phyloP scores from a whole-genome alignment of 2,329 filamentous ascomycete genomes.

The Triangularia verruculosa region DNA sequence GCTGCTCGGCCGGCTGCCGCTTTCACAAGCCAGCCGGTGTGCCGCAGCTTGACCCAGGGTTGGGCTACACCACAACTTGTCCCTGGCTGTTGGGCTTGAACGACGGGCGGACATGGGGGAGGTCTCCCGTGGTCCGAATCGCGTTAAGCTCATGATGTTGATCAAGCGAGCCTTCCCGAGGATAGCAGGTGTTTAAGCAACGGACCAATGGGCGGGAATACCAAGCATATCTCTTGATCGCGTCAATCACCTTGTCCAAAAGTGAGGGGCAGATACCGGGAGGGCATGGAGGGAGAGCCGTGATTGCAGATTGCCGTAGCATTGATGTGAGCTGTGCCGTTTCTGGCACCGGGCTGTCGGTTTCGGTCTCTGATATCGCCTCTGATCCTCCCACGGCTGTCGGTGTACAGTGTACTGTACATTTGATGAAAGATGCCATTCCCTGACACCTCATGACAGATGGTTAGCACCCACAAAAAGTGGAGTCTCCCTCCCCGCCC shows the following conservation, averaged over 20 bases:
- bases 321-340: constrained; percentile 9
- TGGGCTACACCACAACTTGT: not conserved
- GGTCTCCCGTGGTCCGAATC: not conserved
- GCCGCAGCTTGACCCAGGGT: not conserved
- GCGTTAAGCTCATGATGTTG: not conserved
- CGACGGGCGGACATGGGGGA: not conserved
- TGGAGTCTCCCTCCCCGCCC: not conserved
- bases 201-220: constrained; percentile 13
- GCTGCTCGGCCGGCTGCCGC: not conserved
- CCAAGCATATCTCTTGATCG: not conserved
- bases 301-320: constrained; percentile 6
- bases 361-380: not conserved
- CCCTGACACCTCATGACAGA: too few species aligned
- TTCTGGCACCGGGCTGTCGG: constrained; percentile 1
- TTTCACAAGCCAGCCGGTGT: constrained; percentile 3
- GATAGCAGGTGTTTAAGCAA: constrained; percentile 14
- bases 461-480: not conserved
- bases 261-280: constrained; percentile 2
- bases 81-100: not conserved
- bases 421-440: too few species aligned
- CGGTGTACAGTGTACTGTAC: too few species aligned
- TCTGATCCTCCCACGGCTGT: not conserved
- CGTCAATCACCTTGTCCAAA: not conserved
- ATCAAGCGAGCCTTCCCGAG: constrained; percentile 8
- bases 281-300: not conserved